Base-by-base conservation (phyloP, 306 rosid genomes). In the Quercus aquifolioides region DNA sequence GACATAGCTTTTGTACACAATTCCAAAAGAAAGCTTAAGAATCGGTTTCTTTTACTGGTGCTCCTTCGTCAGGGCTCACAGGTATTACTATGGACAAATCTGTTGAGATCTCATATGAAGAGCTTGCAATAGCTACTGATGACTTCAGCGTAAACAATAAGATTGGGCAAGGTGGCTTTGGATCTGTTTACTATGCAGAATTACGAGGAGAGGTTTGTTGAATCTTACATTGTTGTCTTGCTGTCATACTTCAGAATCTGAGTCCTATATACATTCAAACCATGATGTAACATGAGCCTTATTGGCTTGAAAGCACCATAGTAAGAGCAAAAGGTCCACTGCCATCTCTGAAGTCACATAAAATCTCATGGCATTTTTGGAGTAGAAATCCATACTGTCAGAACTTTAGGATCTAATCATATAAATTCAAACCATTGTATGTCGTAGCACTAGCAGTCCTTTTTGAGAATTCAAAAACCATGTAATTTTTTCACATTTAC, bases 101-200 rank as follows among this genome's bases (percentile, higher is more conserved):
- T 1, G 94, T 92, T 73, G 93, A 84, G 80, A 90, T 92, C 81
- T 83, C 94, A 69, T 92, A 88, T 73, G 89, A 90, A 80, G 94
- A 92, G 75, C 89, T 92, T 65, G 87, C 92, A 35, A 85, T 78
- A 76, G 93, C 93, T 59, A 92, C 97, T 49, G 55, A 89, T 49
- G 80, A 71, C 55, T 92, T 92, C 75, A 84, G 85, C 71, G 4
- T 33, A 20, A 78, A 75, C 23, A 86, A 86, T 57, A 92, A 79
- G 80, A 86, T 92, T 30, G 97, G 97, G 67, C 87, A 84, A 83
- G 97, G 97, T 55, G 91, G 94, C 30, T 92, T 87, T 90, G 97
- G 94, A 74, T 52, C 83, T 49, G 97, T 92, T 74, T 92, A 79
- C 83, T 86, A 87, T 60, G 93, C 94, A 21, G 89, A 90, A 78